Evolutionary conservation across 2,329 filamentous ascomycete genomes (phyloP).

Genomic region (Fusarium xyrophilum): DNA sequence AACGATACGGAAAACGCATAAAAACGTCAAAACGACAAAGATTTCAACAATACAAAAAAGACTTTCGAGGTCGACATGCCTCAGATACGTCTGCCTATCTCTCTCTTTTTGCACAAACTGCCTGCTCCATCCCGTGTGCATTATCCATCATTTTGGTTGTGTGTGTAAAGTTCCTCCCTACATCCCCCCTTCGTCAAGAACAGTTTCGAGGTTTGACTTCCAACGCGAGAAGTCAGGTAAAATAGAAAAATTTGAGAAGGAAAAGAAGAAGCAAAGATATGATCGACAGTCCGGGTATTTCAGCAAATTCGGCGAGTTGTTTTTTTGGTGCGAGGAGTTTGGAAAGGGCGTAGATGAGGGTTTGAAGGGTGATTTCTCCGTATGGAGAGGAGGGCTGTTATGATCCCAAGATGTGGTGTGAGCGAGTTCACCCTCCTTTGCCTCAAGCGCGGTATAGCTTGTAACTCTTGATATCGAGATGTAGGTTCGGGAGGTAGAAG

Average conservation of each 20-base stretch:
- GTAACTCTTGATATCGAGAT: not conserved
- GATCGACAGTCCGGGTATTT: conserved; percentile 32
- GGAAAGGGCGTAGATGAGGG: conserved; percentile 7
- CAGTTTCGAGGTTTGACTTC: not conserved
- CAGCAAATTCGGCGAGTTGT: conserved; percentile 26
- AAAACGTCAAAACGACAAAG: not conserved
- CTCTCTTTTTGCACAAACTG: conserved; percentile 1
- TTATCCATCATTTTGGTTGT: not conserved
- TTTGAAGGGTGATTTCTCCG: not conserved
- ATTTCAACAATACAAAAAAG: conserved; percentile 22
- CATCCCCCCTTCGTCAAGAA: not conserved
- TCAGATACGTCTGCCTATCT: conserved; percentile 25
- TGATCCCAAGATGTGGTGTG: conserved; percentile 11
- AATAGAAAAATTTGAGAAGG: not conserved
- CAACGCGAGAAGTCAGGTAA: not conserved
- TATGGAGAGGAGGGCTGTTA: not conserved
- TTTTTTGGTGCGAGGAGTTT: not conserved
- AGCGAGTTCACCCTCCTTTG: not conserved
- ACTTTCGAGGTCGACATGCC: conserved; percentile 7
- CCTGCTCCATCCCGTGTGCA: not conserved
- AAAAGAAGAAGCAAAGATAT: conserved; percentile 6
- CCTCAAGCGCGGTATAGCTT: not conserved
- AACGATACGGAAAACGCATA: conserved; percentile 1
- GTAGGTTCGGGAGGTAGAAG: not conserved
- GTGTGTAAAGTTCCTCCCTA: conserved; percentile 9